Evolutionary conservation across 2,329 filamentous ascomycete genomes (phyloP), one percentile per base, ranked within the genome.

Genomic region (Dactylellina haptotyla): DNA sequence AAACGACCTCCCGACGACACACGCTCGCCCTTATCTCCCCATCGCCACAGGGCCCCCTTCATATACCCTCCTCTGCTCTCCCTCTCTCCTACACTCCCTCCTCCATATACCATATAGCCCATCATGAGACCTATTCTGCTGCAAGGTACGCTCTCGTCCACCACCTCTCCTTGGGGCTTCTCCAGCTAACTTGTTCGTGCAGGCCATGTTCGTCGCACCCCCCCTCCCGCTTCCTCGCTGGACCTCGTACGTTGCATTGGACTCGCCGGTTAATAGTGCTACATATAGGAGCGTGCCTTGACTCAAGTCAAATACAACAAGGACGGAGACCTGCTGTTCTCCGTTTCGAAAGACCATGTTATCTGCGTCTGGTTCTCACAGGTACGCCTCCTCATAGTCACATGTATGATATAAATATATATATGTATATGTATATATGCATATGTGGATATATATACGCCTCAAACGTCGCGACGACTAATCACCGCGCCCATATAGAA

Each of bases 241-340:
- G n/a, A n/a, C n/a, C 56, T 20, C 54, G 34, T 50, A 39, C 43
- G 9, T 67, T 4, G 18, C 54, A 53, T 57, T 48, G 20, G 26
- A n/a, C 16, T 32, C 26, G 48, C 30, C 23, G 32, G 58, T 71
- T 64, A 50, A 59, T 37, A 41, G 77, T 77, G 54, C n/a, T 62
- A 30, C 75, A 58, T 78, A 89, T 78, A 89, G 87, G 93, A 96
- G 87, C 91, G 93, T 85, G 92, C 93, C 84, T 87, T 97, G 83
- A 97, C 92, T 81, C 93, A 97, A 83, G 94, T 97, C 83, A 92
- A 89, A 89, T 92, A 86, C 80, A 96, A 93, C 84, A 88, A 88
- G 83, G 95, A 99, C 84, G 95, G 95, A 84, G 95, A 99, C 81
- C 87, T 98, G 78, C 89, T 98, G 81, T 97, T 98, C 86, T 97